Base-by-base conservation (phyloP, 2,329 filamentous ascomycete species). In the Karstenula rhodostoma region DNA sequence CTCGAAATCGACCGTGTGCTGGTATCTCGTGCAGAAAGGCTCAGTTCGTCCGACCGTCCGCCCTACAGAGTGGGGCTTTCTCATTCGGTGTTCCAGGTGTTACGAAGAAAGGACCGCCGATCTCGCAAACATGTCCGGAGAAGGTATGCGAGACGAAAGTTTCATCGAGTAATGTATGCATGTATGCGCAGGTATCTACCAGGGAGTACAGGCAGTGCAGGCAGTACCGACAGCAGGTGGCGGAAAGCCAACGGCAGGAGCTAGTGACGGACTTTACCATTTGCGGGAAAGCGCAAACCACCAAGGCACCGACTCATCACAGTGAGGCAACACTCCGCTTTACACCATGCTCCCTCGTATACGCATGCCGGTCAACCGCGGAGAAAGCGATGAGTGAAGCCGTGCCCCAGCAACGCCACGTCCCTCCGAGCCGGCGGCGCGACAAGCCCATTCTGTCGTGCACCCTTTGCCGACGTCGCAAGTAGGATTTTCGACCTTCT, bases 361-460 rank as follows among this genome's bases (percentile, higher is more conserved):
- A 27, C 23, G 43, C 22, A 43, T 43, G 37, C 43, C 13, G 50
- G 35, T 15, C 50, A 33, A 43, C 35, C 22, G 32, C 49, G 35
- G 43, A 37, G 15, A 15, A 40, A 29, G 23, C 35, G 15, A 74
- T 74, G 70, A 69, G 59, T 58, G 67, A 69, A 25, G n/a, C 57
- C 15, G 65, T 67, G 23, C 46, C 53, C 17, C 52, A 63, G 35
- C 60, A 66, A 17, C 69, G 71, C 35, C 60, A 67, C 7, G 62
- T 74, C 19, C 73, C 71, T 27, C 66, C 72, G 10, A 73, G 69
- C 51, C 63, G 73, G 25, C 68, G 73, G 25, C 66, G 73, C 47
- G 72, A 74, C 51, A 75, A 75, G 59, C 72, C 73, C 4, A 71
- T 73, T 22, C 57, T 75, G 15, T 73, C 70, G 10, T 75, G 73